These are phyloP conservation scores for Sporobolomyces pararoseus DNA, from an alignment of 768 basidiomycete genomes.

Conservation along the genomic window DNA sequence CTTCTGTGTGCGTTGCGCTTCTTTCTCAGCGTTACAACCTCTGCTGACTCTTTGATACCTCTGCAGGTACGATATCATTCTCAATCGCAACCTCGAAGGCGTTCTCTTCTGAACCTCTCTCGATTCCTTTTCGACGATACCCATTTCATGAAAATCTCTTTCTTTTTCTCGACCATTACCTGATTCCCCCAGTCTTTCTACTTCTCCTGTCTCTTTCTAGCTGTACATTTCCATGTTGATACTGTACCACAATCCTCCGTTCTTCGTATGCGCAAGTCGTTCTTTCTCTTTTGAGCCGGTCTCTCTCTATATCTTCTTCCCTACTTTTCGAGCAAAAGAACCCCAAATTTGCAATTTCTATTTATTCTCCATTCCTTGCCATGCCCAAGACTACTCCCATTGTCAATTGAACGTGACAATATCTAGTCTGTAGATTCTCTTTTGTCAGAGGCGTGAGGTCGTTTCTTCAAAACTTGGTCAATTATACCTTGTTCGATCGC, in stretches of 20 bases:
- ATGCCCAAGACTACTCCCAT: too few species aligned
- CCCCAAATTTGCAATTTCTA: too few species aligned
- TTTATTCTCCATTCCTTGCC: too few species aligned
- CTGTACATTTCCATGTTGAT: too few species aligned
- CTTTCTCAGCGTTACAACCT: not conserved
- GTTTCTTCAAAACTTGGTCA: conserved; percentile 29
- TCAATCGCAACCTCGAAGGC: conserved; percentile 6
- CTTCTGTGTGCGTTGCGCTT: conserved; percentile 27
- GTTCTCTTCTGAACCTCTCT: not conserved
- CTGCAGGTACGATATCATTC: conserved; percentile 8
- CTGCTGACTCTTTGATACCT: not conserved
- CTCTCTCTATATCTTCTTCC: too few species aligned
- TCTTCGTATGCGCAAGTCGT: too few species aligned
- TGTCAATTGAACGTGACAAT: too few species aligned
- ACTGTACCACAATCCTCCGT: too few species aligned
- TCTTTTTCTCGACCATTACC: not conserved
- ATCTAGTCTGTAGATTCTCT: not conserved
- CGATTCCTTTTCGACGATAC: not conserved
- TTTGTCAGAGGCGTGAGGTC: conserved; percentile 5
- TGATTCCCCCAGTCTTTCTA: not conserved
- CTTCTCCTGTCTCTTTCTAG: too few species aligned
- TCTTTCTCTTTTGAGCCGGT: too few species aligned
- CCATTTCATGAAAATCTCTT: not conserved
- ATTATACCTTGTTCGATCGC: conserved; percentile 40
- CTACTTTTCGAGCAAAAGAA: too few species aligned